Evolutionary conservation across 2,329 filamentous ascomycete species (phyloP).

Genomic region (Septoria petroselini): DNA sequence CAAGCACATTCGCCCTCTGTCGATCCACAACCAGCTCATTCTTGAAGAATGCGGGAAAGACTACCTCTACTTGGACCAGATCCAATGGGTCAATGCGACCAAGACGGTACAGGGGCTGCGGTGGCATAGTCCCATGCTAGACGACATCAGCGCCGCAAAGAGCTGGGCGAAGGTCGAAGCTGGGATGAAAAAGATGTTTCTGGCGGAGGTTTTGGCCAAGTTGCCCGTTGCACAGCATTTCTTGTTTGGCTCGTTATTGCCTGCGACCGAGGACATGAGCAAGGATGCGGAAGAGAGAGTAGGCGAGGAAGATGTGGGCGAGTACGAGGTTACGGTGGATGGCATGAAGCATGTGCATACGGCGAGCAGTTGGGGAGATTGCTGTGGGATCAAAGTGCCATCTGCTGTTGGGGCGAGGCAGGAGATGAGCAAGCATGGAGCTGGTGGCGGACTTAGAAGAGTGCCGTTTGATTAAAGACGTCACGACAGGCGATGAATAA

Average conservation of each 20-base stretch:
- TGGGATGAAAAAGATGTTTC: constrained; percentile 96
- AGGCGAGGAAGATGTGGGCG: constrained; percentile 50
- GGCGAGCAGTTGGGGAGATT: constrained; percentile 77
- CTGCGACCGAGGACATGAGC: constrained; percentile 79
- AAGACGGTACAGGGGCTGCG: constrained; percentile 92
- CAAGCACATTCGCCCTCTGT: constrained; percentile 49
- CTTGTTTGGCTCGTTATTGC: constrained; percentile 80
- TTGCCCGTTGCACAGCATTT: constrained; percentile 99
- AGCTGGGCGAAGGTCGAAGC: constrained; percentile 89
- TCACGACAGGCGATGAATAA: neutral
- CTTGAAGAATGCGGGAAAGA: constrained; percentile 82
- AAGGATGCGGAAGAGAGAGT: constrained; percentile 55
- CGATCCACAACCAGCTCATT: constrained; percentile 81
- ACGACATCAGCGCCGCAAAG: constrained; percentile 89
- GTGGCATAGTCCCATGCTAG: constrained; percentile 98
- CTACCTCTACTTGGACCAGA: constrained; percentile 88
- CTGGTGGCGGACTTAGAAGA: constrained; percentile 62
- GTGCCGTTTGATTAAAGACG: constrained; percentile 72
- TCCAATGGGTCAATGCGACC: constrained; percentile 89
- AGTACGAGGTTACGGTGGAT: constrained; percentile 62
- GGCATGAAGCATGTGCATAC: constrained; percentile 61
- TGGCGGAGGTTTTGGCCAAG: constrained; percentile 87
- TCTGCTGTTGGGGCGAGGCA: constrained; percentile 88
- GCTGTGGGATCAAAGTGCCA: constrained; percentile 95
- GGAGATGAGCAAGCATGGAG: constrained; percentile 74